These are phyloP conservation scores for Saitozyma podzolica DNA, from an alignment of 768 basidiomycete genomes.

Conservation along the genomic window DNA sequence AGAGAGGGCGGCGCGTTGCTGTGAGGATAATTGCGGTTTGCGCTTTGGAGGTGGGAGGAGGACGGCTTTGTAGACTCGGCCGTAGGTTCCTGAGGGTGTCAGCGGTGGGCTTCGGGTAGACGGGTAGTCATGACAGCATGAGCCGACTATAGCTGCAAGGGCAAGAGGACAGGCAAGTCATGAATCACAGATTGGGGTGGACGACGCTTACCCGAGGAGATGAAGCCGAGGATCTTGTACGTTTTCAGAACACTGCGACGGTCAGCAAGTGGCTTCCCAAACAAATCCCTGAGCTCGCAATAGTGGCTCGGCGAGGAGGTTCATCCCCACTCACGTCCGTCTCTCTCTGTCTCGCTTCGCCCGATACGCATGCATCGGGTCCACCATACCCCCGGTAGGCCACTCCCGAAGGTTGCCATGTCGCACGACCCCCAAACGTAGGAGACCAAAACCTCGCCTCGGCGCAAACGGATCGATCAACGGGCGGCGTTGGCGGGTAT, in stretches of 20 bases:
- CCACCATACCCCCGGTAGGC: conserved; percentile 45
- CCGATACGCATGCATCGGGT: conserved; percentile 85
- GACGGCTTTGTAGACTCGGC: conserved; percentile 92
- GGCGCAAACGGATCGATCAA: too few species aligned
- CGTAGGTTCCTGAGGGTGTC: conserved; percentile 65
- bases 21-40: conserved; percentile 4
- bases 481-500: too few species aligned
- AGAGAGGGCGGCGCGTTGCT: conserved; percentile 25
- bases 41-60: conserved; percentile 37
- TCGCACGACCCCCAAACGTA: too few species aligned
- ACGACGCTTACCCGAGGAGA: conserved; percentile 77
- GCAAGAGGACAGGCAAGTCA: too few species aligned
- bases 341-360: conserved; percentile 71
- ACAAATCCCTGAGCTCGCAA: too few species aligned
- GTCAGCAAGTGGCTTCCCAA: not conserved
- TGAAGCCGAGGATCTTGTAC: conserved; percentile 92
- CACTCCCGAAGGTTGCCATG: too few species aligned
- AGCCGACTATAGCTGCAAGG: too few species aligned
- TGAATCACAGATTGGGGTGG: too few species aligned
- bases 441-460: too few species aligned
- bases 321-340: conserved; percentile 46
- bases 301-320: not conserved
- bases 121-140: not conserved
- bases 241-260: conserved; percentile 65
- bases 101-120: conserved; percentile 6